Evolutionary conservation across 73 alveolate genomes (phyloP), one percentile per base, ranked within the genome.

Genomic region (Paramecium sonneborni): DNA sequence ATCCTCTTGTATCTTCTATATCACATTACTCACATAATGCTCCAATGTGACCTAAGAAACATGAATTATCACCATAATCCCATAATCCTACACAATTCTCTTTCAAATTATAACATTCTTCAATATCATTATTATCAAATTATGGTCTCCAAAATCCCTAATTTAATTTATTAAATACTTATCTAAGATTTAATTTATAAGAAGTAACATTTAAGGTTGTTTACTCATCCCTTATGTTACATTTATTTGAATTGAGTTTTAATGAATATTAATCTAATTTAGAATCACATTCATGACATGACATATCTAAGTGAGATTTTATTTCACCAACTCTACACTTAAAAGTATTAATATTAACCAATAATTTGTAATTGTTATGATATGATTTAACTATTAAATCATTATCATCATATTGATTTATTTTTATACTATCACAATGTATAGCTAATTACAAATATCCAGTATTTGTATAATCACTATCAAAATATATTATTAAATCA

Each of bases 21-120:
- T 86, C 93, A 38, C 93, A 86, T n/a, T 58, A 46, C 32, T 86
- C 93, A 62, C 93, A 86, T 0, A 86, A 11, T 5, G 93, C 93
- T 18, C 93, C 93, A 15, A 86, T 57, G 21, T 86, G 93, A 21
- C 93, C 93, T 32, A 34, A 8, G 10, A 26, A 26, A 57, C 93
- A 86, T 6, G 74, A 48, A 57, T 2, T 14, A 58, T 86, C 88
- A 3, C 93, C 93, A n/a, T 58, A 39, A n/a, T 57, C 32, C 85
- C 82, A 86, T n/a, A 70, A 70, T 15, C 93, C 93, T 32, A 12
- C n/a, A 34, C 93, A 86, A 67, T 86, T 86, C 12, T 11, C 44
- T 7, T 5, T 0, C 5, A 41, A 26, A 48, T 85, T 43, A 15
- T n/a, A 46, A 23, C 92, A 85, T 3, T 46, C 12, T 30, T 85